Evolutionary conservation across 192 early-diverging fungal genomes (phyloP).

Genomic region (Coemansia sp.): DNA sequence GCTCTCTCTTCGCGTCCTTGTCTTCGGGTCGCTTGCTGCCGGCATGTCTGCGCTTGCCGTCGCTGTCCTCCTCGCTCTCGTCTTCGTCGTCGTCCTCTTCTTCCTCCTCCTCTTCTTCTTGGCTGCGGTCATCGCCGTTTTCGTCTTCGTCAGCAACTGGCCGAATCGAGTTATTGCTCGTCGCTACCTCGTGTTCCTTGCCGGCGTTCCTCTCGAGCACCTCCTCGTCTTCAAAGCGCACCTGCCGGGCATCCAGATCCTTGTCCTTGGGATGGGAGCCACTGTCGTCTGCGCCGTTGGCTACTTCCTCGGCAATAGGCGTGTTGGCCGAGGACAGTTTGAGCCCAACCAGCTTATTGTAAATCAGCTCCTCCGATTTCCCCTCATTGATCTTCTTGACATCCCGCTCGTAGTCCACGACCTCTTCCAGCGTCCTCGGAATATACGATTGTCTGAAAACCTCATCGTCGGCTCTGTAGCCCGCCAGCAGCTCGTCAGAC

Average conservation of each 20-base stretch:
- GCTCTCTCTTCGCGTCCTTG: slow-evolving; percentile 85
- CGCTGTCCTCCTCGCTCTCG: slow-evolving; percentile 41
- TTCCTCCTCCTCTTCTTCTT: slow-evolving; percentile 14
- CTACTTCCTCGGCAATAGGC: slow-evolving; percentile 7
- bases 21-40: slow-evolving; percentile 78
- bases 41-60: slow-evolving; percentile 31
- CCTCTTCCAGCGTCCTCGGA: slow-evolving; percentile 87
- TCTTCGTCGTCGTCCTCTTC: slow-evolving; percentile 20
- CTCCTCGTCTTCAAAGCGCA: slow-evolving; percentile 22
- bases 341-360: slow-evolving; percentile 57
- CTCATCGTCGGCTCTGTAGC: slow-evolving; percentile 72
- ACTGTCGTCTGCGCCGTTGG: neutral
- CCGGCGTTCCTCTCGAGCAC: neutral
- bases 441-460: slow-evolving; percentile 91
- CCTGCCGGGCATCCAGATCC: slow-evolving; percentile 27
- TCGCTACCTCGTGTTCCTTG: neutral
- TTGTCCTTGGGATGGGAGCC: slow-evolving; percentile 39
- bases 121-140: slow-evolving; percentile 17
- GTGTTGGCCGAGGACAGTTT: slow-evolving; percentile 53
- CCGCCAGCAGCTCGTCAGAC: slow-evolving; percentile 53
- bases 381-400: slow-evolving; percentile 70
- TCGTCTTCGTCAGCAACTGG: neutral
- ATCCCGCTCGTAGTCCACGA: slow-evolving; percentile 83
- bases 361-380: slow-evolving; percentile 60
- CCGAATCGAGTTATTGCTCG: neutral